These are phyloP conservation scores for Pogostemon cablin DNA, from an alignment of 257 asterid species.

Conservation along the genomic window DNA sequence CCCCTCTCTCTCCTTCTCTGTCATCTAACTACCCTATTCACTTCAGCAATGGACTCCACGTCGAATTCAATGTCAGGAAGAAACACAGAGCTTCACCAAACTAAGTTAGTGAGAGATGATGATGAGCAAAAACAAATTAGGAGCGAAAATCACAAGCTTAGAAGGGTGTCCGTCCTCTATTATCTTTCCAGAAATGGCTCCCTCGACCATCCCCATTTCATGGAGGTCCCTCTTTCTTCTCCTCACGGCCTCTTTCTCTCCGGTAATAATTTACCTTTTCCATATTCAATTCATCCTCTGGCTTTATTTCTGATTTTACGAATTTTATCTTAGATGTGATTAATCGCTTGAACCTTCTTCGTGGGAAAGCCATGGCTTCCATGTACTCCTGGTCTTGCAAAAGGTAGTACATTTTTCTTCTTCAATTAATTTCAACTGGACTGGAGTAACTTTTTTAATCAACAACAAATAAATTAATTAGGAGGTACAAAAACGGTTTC, in stretches of 20 bases:
- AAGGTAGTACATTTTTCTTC: conserved; percentile 38
- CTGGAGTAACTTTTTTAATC: background rate
- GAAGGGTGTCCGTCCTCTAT: too few relatives aligned
- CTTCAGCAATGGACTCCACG: too few relatives aligned
- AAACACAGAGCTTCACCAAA: background rate
- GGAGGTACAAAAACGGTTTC: conserved; percentile 83
- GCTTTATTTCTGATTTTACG: background rate
- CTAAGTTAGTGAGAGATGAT: too few relatives aligned
- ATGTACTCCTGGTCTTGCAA: conserved; percentile 88
- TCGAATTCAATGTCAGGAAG: background rate
- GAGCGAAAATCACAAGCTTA: too few relatives aligned
- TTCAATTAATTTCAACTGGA: background rate
- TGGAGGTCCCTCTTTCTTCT: conserved; percentile 81
- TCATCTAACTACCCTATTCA: too few relatives aligned
- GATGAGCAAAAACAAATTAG: too few relatives aligned
- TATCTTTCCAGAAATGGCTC: conserved; percentile 52
- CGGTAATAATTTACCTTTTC: conserved; percentile 37
- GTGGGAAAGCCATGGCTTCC: conserved; percentile 80
- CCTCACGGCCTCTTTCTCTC: conserved; percentile 58
- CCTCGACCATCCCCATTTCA: conserved; percentile 92
- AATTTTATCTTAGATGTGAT: conserved; percentile 52
- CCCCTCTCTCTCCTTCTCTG: too few relatives aligned
- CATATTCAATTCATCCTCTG: background rate
- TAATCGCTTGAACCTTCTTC: conserved; percentile 64
- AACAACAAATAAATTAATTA: conserved; percentile 7